A percentile compares a stretch with the other conserved stretches of the same genome.
These are phyloP conservation scores for Rutidosis leptorrhynchoides DNA, from an alignment of 129 eudicot species.

Conservation along the genomic window DNA sequence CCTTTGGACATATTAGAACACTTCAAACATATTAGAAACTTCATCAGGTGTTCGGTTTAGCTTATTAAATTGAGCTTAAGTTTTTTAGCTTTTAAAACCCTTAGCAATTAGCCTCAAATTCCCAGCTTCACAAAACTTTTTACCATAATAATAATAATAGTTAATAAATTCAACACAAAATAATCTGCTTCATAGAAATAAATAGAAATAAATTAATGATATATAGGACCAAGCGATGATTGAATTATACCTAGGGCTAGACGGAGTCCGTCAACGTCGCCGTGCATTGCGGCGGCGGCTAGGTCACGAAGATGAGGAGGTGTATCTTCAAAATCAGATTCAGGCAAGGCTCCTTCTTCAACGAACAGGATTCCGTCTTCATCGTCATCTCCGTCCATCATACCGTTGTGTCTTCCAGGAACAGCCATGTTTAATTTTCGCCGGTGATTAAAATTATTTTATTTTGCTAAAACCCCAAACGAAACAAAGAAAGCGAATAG, in stretches of 20 bases:
- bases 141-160: no score
- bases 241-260: constrained; percentile 55
- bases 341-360: constrained; percentile 48
- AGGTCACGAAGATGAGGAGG: constrained; percentile 78
- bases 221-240: background rate
- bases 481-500: background rate
- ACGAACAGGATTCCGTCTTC: constrained; percentile 50
- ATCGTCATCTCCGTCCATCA: constrained; percentile 49
- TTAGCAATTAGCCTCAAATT: no score
- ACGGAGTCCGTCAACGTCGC: constrained; percentile 64
- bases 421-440: constrained; percentile 51
- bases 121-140: constrained; percentile 15
- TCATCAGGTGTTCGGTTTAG: background rate
- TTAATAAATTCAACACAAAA: no score
- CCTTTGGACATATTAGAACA: background rate
- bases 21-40: background rate
- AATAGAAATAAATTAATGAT: background rate
- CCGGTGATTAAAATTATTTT: constrained; percentile 1
- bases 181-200: background rate
- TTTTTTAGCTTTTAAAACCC: no score
- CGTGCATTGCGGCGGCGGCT: constrained; percentile 70
- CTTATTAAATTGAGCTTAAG: no score
- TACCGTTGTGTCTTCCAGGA: constrained; percentile 50
- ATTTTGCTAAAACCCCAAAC: constrained; percentile 10
- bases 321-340: constrained; percentile 54